phyloP scores from a whole-genome alignment of 2,329 filamentous ascomycete genomes.

The Eutypa lata region DNA sequence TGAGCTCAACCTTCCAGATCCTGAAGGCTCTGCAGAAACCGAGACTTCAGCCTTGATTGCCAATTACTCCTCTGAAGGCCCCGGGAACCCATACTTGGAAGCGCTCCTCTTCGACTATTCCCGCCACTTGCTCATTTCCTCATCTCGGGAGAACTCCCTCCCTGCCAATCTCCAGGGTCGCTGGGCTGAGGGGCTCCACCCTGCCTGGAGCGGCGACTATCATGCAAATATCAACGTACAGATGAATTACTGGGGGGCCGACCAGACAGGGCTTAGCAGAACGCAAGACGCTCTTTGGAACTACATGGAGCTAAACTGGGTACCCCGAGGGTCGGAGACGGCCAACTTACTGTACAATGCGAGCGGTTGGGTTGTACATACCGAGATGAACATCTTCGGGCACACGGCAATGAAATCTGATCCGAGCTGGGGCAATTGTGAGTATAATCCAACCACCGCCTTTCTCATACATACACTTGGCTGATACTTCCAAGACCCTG shows the following conservation, averaged over 20 bases:
- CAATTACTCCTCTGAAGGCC: constrained; percentile 25
- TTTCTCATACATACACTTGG: constrained; percentile 26
- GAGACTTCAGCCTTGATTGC: constrained; percentile 35
- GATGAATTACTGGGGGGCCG: constrained; percentile 59
- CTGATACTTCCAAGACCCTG: constrained; percentile 33
- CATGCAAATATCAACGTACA: constrained; percentile 59
- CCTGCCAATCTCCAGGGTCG: constrained; percentile 56
- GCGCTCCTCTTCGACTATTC: constrained; percentile 51
- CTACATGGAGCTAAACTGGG: constrained; percentile 52
- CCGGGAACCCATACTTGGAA: constrained; percentile 50
- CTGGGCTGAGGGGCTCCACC: constrained; percentile 43
- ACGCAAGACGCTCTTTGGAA: constrained; percentile 47
- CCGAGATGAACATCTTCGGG: constrained; percentile 58
- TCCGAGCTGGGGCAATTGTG: constrained; percentile 30
- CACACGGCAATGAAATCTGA: constrained; percentile 42
- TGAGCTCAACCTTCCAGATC: constrained; percentile 42
- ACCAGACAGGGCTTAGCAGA: constrained; percentile 47
- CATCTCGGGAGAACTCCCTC: constrained; percentile 47
- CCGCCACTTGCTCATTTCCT: constrained; percentile 52
- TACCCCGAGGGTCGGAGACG: constrained; percentile 49
- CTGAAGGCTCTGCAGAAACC: constrained; percentile 32
- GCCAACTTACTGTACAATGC: constrained; percentile 52
- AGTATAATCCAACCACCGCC: constrained; percentile 4
- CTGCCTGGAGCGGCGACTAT: constrained; percentile 54
- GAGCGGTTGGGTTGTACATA: constrained; percentile 53